Percentiles rank a stretch among this genome's conserved stretches.
These are phyloP conservation scores for Fusarium heterosporum DNA, from an alignment of 2,329 filamentous ascomycete genomes.

Conservation along the genomic window DNA sequence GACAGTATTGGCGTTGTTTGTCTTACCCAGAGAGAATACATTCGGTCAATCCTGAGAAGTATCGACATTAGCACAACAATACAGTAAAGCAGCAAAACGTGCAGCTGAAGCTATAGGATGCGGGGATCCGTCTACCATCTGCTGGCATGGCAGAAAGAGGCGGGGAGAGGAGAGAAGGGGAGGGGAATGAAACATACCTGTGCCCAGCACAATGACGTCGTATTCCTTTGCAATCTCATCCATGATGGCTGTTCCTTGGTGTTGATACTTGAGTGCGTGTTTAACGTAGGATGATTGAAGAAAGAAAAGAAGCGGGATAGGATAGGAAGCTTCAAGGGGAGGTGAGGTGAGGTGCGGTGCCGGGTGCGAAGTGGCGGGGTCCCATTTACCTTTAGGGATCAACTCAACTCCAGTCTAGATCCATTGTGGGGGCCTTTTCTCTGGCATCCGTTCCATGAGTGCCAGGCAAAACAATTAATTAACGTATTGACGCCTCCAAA, in stretches of 20 bases:
- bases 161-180: constrained; percentile 21
- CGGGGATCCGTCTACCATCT: constrained; percentile 36
- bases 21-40: constrained; percentile 96
- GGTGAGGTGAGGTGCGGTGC: not conserved
- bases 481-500: constrained; percentile 23
- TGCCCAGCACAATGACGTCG: constrained; percentile 98
- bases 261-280: constrained; percentile 19
- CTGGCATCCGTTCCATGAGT: constrained; percentile 18
- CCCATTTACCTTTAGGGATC: constrained; percentile 46
- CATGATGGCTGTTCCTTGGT: constrained; percentile 65
- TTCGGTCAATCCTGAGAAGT: constrained; percentile 85
- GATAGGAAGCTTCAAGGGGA: constrained; percentile 45
- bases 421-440: constrained; percentile 41
- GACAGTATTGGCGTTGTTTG: not conserved
- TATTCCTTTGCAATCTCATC: constrained; percentile 99
- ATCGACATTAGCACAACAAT: constrained; percentile 38
- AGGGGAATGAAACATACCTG: constrained; percentile 72
- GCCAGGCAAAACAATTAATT: constrained; percentile 6
- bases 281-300: constrained; percentile 10
- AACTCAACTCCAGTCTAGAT: constrained; percentile 36
- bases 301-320: constrained; percentile 36
- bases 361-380: constrained; percentile 45
- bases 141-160: constrained; percentile 22
- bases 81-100: constrained; percentile 10
- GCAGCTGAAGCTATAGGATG: constrained; percentile 36